Base-by-base conservation (phyloP, 2,329 filamentous ascomycete species). In the Colletotrichum sp. region DNA sequence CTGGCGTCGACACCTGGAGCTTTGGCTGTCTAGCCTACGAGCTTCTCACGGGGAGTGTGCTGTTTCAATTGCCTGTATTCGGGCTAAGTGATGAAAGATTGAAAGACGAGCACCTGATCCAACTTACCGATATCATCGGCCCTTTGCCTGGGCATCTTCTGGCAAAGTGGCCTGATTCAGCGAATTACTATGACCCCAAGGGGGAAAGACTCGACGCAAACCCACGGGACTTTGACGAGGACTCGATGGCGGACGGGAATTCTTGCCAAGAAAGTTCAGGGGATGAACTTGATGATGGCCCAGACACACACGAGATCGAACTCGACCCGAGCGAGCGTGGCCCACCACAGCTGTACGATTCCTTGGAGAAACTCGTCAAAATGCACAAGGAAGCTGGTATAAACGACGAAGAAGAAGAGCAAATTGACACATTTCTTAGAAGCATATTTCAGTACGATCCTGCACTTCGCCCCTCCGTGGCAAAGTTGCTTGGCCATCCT, bases 11-110 rank as follows among this genome's bases (percentile, higher is more conserved):
- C 38, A 76, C 75, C n/a, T 78, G 77, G 77, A 75, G 70, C 7
- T 76, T 78, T 24, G 77, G 76, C 21, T 78, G 77, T 61, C 58
- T 78, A 21, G 38, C 71, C 29, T 78, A 75, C 47, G 76, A 75
- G 69, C 55, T 77, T 34, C 16, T 78, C 31, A 74, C 72, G 5
- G 77, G 74, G 34, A 51, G n/a, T 15, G 21, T 38, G n/a, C 72
- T 78, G 3, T 76, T 77, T 15, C 55, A 58, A 6, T 15, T 72
- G 1, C 43, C 43, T n/a, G 61, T 34, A 38, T 71, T 66, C 38
- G 69, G 65, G 18, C 29, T 55, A 2, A 51, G 62, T 7, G 63
- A 72, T 13, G 73, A 75, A 8, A 31, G 57, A 7, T 33, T 70
- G 31, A 65, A 72, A 15, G 76, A 76, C 16, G 64, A 66, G n/a